Evolutionary conservation across 2,329 filamentous ascomycete genomes (phyloP).

Genomic region (Botrytis medusae): DNA sequence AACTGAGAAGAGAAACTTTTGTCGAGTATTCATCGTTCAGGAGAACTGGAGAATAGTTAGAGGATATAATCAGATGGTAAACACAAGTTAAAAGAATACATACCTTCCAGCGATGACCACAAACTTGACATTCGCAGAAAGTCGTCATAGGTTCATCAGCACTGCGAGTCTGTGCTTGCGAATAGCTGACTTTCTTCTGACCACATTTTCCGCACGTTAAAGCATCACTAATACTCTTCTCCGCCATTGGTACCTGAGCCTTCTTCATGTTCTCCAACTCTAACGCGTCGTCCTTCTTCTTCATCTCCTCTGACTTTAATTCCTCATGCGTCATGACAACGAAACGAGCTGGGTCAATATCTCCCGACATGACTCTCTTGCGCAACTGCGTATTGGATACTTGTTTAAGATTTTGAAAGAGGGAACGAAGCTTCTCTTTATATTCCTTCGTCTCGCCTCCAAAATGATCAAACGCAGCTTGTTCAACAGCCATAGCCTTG

Average conservation of each 20-base stretch:
- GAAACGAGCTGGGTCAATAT: constrained; percentile 71
- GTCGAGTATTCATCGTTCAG: constrained; percentile 27
- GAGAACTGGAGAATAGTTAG: constrained; percentile 38
- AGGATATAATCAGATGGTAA: background rate
- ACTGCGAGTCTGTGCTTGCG: constrained; percentile 89
- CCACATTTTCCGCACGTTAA: constrained; percentile 90
- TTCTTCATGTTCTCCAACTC: constrained; percentile 95
- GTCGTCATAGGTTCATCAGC: constrained; percentile 92
- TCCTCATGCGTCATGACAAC: constrained; percentile 88
- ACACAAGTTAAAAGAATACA: constrained; percentile 32
- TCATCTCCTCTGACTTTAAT: constrained; percentile 82
- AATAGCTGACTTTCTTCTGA: constrained; percentile 92
- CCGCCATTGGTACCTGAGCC: constrained; percentile 88
- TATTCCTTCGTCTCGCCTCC: constrained; percentile 74
- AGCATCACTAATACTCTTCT: constrained; percentile 86
- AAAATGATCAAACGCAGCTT: constrained; percentile 68
- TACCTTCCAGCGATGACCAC: constrained; percentile 72
- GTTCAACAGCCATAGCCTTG: constrained; percentile 78
- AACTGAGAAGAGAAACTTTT: constrained; percentile 30
- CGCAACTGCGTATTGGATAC: constrained; percentile 80
- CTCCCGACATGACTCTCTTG: constrained; percentile 69
- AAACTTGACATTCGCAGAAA: constrained; percentile 70
- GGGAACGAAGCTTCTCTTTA: constrained; percentile 82
- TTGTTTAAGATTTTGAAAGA: constrained; percentile 94
- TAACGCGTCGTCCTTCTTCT: constrained; percentile 71